phyloP scores from a whole-genome alignment of 1,284 basidiomycete genomes.

The Cronartium ribicola region DNA sequence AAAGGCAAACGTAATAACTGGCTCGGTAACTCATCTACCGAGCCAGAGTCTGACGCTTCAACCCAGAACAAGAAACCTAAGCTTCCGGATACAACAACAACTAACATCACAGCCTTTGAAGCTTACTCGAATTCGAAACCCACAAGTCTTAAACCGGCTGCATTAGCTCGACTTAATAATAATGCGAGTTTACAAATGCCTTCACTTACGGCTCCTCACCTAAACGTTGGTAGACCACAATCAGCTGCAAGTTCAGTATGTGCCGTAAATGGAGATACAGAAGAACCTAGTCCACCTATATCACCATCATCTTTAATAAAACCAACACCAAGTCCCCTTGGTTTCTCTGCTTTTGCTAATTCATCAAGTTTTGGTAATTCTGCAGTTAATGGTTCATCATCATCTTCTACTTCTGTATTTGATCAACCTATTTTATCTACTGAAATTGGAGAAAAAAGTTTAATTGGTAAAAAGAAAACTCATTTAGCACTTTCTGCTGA shows the following conservation, averaged over 20 bases:
- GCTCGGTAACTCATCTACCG: constrained; percentile 14
- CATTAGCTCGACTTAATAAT: constrained; percentile 31
- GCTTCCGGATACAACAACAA: constrained; percentile 1
- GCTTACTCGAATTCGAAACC: background rate
- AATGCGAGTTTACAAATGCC: constrained; percentile 19
- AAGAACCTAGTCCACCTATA: background rate
- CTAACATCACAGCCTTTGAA: background rate
- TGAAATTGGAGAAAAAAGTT: constrained; percentile 7
- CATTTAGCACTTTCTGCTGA: constrained; percentile 37
- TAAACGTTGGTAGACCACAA: constrained; percentile 2
- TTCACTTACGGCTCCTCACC: background rate
- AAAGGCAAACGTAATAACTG: constrained; percentile 36
- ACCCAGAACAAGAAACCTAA: constrained; percentile 34
- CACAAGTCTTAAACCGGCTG: constrained; percentile 23
- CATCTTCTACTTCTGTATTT: background rate
- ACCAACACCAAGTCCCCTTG: constrained; percentile 9
- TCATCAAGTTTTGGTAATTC: constrained; percentile 13
- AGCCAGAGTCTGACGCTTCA: background rate
- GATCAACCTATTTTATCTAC: background rate
- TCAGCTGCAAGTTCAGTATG: constrained; percentile 23
- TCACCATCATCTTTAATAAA: constrained; percentile 4
- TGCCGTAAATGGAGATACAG: constrained; percentile 29
- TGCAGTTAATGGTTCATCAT: background rate
- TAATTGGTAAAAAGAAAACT: constrained; percentile 18
- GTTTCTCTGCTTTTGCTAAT: constrained; percentile 30